Evolutionary conservation across 495 filamentous ascomycete species (phyloP), one percentile per base, ranked within the genome.

Genomic region (Xylaria scruposa): DNA sequence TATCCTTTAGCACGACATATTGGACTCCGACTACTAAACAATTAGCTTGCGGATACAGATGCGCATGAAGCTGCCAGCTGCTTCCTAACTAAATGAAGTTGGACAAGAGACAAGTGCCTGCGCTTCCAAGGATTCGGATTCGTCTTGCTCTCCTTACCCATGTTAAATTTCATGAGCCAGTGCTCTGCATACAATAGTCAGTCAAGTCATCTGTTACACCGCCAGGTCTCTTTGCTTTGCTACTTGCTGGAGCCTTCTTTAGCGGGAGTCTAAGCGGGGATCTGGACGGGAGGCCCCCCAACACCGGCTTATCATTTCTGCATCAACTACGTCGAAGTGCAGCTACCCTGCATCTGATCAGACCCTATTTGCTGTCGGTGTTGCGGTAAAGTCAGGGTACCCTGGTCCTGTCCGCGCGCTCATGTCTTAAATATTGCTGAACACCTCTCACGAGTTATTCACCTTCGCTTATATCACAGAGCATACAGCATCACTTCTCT

Each of bases 251-350:
- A 73, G 68, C 65, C 36, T 75, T 69, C 72, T 31, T 31, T 67
- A 9, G 60, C 60, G 60, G 21, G 12, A 42, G 60, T 15, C 38
- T 33, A 29, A 36, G 26, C 56, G 40, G 49, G 42, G 42, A 53
- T 31, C 42, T 56, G 17, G n/a, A 42, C 44, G 53, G 61, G 60
- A 67, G 68, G 62, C 47, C 70, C 65, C 62, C 36, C 17, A 40
- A 36, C 56, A 65, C 56, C 68, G 63, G 36, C 24, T 64, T 38
- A 60, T 51, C 58, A 19, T 62, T 58, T 47, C 72, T 74, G 77
- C 72, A 75, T 63, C 51, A 51, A 67, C 74, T 77, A 77, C 75
- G 75, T 77, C 70, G 75, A 72, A 69, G 75, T 74, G 75, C 74
- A 79, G 77, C 46, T 72, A 46, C 70, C 61, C 38, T 71, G 53